Evolutionary conservation across 2,329 filamentous ascomycete species (phyloP).

Genomic region (Aschersonia sp.): DNA sequence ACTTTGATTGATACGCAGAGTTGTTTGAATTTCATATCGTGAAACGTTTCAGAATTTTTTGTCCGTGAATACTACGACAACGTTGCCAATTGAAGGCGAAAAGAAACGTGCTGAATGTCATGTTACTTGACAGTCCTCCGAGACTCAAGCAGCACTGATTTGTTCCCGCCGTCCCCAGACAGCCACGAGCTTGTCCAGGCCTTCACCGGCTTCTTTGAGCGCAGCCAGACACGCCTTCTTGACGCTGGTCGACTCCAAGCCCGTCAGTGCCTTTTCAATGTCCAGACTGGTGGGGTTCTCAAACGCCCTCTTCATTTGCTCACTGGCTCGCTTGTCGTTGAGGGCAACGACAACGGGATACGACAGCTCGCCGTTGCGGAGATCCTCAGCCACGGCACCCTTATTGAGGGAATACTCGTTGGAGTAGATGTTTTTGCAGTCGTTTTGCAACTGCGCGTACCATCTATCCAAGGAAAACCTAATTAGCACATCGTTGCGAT

Average conservation of each 20-base stretch:
- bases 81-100: not conserved
- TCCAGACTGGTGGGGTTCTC: slow-evolving; percentile 1
- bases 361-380: slow-evolving; percentile 6
- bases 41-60: too few species aligned
- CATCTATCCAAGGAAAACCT: slow-evolving; percentile 1
- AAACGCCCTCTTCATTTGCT: slow-evolving; percentile 2
- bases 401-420: slow-evolving; percentile 6
- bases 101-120: not conserved
- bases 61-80: too few species aligned
- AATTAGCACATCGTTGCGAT: not conserved
- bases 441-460: slow-evolving; percentile 7
- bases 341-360: slow-evolving; percentile 7
- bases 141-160: slow-evolving; percentile 1
- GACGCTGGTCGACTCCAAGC: slow-evolving; percentile 3
- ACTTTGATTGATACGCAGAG: too few species aligned
- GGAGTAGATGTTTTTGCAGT: slow-evolving; percentile 8
- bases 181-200: slow-evolving; percentile 4
- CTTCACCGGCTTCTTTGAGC: slow-evolving; percentile 4
- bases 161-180: slow-evolving; percentile 6
- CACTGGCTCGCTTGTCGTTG: not conserved
- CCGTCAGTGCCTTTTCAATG: slow-evolving; percentile 3
- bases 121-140: too few species aligned
- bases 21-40: too few species aligned
- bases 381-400: slow-evolving; percentile 5
- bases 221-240: slow-evolving; percentile 4